Base-by-base conservation (phyloP, 2,329 filamentous ascomycete genomes). In the Capronia coronata region DNA sequence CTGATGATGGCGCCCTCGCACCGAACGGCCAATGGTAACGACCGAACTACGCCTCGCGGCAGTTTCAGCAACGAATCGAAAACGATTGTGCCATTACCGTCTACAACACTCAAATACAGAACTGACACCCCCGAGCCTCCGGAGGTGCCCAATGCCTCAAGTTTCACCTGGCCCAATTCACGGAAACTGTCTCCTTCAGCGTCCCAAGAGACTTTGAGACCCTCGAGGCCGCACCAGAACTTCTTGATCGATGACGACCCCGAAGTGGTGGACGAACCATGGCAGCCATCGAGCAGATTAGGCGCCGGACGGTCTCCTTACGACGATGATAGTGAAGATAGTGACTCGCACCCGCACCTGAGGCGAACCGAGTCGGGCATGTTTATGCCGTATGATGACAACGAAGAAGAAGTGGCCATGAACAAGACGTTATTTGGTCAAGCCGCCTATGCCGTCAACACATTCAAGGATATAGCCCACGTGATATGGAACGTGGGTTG, bases 321-420 rank as follows among this genome's bases (percentile, higher is more conserved):
- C 40, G 51, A 49, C 25, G 54, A 40, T 37, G 66, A 79, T 9
- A 76, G 80, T 23, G 73, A 81, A 39, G 77, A 80, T 35, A 72
- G 77, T 43, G 68, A 76, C 2, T 68, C 70, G 9, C 63, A 64
- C 37, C 71, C 68, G 14, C 82, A 83, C 45, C 83, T 94, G 74
- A 81, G 84, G 55, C 78, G 89, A 59, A 94, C 87, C 16, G 75
- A 82, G 43, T 93, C 87, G 32, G 89, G 88, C 59, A 94, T 94
- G 87, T 85, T 94, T 61, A 90, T 94, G 85, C 87, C 88, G 6
- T 85, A 83, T 60, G 86, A 89, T 59, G 81, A 81, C 52, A 86
- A 88, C 57, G 72, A 77, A 45, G 75, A 79, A 67, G 64, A 75
- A 35, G 67, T 71, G 2, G 68, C 70, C 6, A 68, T 75, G 53